Percentiles rank a stretch among this genome's conserved stretches.
Conservation (phyloP, 768 basidiomycete species). For the Tephrocybe sp. region DNA sequence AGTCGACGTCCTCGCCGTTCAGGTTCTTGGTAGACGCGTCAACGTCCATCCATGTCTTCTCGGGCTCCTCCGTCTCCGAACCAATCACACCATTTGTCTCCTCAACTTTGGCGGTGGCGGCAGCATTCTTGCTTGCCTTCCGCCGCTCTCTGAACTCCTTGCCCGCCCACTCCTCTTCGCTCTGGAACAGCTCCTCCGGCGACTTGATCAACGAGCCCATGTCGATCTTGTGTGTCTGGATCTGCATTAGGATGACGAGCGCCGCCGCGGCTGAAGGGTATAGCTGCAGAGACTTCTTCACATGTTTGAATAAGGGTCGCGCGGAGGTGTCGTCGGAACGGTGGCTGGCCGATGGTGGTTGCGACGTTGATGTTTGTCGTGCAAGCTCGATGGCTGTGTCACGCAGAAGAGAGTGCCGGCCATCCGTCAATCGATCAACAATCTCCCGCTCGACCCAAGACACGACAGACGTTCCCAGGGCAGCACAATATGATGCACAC, state of each 20-base stretch:
- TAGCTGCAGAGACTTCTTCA: slow-evolving; percentile 39
- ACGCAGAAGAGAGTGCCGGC: slow-evolving; percentile 44
- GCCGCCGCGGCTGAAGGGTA: slow-evolving; percentile 42
- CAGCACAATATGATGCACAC: slow-evolving; percentile 12
- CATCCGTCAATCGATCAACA: slow-evolving; percentile 47
- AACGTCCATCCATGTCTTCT: slow-evolving; percentile 32
- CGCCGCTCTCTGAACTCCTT: slow-evolving; percentile 37
- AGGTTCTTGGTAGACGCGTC: slow-evolving; percentile 25
- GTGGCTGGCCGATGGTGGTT: slow-evolving; percentile 6
- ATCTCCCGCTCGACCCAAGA: slow-evolving; percentile 44
- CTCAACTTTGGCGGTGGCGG: slow-evolving; percentile 11
- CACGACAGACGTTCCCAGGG: slow-evolving; percentile 37
- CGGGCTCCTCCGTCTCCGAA: slow-evolving; percentile 31
- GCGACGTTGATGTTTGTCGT: slow-evolving; percentile 10
- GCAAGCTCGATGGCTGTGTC: slow-evolving; percentile 36
- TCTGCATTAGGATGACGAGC: slow-evolving; percentile 39
- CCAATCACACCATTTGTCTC: neutral
- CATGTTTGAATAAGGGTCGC: slow-evolving; percentile 29
- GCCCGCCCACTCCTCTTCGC: slow-evolving; percentile 54
- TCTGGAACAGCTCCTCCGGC: slow-evolving; percentile 47
- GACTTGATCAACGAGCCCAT: slow-evolving; percentile 49
- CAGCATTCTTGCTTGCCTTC: slow-evolving; percentile 14
- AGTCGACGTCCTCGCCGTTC: slow-evolving; percentile 15
- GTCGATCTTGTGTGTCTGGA: slow-evolving; percentile 49
- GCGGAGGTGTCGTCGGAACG: neutral